phyloP scores from a whole-genome alignment of 1,284 basidiomycete genomes.

The Pterulicium gracile region DNA sequence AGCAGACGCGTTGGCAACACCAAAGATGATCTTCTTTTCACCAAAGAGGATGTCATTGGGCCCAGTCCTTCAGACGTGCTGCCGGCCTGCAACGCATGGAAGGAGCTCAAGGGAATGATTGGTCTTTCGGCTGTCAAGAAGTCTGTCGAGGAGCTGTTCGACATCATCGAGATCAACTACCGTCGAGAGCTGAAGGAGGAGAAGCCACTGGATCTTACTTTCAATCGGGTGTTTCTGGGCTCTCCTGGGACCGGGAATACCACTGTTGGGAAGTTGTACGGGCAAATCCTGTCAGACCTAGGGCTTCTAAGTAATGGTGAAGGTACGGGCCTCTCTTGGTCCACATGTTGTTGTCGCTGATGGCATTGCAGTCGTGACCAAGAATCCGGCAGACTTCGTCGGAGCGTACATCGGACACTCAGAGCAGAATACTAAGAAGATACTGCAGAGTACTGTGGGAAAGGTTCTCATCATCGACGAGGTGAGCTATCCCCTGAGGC shows the following conservation, averaged over 20 bases:
- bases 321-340: slow-evolving; percentile 26
- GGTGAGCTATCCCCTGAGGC: slow-evolving; percentile 23
- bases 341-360: slow-evolving; percentile 1
- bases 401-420: slow-evolving; percentile 44
- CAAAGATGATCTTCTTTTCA: slow-evolving; percentile 39
- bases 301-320: slow-evolving; percentile 55
- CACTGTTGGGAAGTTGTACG: slow-evolving; percentile 54
- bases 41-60: slow-evolving; percentile 47
- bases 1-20: slow-evolving; percentile 26
- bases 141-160: slow-evolving; percentile 35
- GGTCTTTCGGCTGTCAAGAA: slow-evolving; percentile 49
- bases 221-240: slow-evolving; percentile 55
- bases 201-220: slow-evolving; percentile 37
- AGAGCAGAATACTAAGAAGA: slow-evolving; percentile 51
- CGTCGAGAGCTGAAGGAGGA: slow-evolving; percentile 44
- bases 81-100: slow-evolving; percentile 35
- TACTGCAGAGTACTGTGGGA: slow-evolving; percentile 42
- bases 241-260: slow-evolving; percentile 62
- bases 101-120: slow-evolving; percentile 38
- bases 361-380: slow-evolving; percentile 43
- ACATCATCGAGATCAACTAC: slow-evolving; percentile 41
- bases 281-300: slow-evolving; percentile 46
- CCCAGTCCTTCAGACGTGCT: slow-evolving; percentile 45
- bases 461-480: slow-evolving; percentile 63
- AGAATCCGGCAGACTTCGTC: slow-evolving; percentile 56